Evolutionary conservation across 2,329 filamentous ascomycete genomes (phyloP).

Genomic region (Biscogniauxia marginata): DNA sequence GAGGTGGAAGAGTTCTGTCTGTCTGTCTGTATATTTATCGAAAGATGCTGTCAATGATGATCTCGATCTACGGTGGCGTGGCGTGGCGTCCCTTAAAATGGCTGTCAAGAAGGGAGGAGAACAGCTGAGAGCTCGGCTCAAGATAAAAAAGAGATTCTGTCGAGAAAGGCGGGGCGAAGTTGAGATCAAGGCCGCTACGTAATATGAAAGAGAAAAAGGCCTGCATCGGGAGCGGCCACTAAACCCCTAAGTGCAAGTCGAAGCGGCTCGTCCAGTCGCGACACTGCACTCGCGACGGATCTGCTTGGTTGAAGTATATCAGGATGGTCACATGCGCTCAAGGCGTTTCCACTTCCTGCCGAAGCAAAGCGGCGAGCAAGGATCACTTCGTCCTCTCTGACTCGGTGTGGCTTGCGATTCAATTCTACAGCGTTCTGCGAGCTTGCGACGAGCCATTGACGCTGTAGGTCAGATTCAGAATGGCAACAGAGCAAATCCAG

Average conservation of each 20-base stretch:
- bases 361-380: slow-evolving; percentile 29
- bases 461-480: background rate
- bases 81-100: slow-evolving; percentile 1
- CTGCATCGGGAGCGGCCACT: slow-evolving; percentile 32
- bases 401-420: background rate
- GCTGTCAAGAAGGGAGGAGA: slow-evolving; percentile 5
- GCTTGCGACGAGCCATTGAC: background rate
- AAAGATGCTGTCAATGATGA: too few relatives aligned
- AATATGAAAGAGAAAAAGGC: slow-evolving; percentile 26
- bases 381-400: background rate
- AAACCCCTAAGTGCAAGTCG: slow-evolving; percentile 60
- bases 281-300: slow-evolving; percentile 20
- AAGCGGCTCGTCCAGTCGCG: slow-evolving; percentile 38
- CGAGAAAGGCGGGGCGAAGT: slow-evolving; percentile 27
- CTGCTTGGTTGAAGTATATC: slow-evolving; percentile 13
- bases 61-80: background rate
- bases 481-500: background rate
- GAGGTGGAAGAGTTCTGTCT: slow-evolving; percentile 6
- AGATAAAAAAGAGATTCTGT: slow-evolving; percentile 12
- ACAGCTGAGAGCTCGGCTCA: slow-evolving; percentile 9
- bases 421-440: background rate
- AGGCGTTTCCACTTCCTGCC: slow-evolving; percentile 22
- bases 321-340: slow-evolving; percentile 27
- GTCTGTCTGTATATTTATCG: too few relatives aligned
- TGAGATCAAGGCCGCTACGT: slow-evolving; percentile 28